phyloP scores from a whole-genome alignment of 2,329 filamentous ascomycete species.

The Piedraia hortae region DNA sequence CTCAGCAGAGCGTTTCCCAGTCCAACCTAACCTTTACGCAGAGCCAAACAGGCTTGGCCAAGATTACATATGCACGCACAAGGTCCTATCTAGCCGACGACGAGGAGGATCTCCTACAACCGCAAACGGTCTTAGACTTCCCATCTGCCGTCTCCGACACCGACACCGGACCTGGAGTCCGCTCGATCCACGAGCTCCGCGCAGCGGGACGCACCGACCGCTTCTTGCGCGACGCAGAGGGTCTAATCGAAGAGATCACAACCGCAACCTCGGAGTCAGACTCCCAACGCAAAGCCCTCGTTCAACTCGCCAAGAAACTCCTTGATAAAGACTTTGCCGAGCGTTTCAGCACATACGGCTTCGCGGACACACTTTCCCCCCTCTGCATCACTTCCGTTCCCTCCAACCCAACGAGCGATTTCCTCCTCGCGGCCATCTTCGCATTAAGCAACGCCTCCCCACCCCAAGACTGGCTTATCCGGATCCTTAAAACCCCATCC shows the following conservation, averaged over 20 bases:
- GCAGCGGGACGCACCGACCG: slow-evolving; percentile 29
- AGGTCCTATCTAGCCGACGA: slow-evolving; percentile 32
- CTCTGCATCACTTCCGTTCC: no score
- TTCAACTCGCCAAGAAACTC: slow-evolving; percentile 28
- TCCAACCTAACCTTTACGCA: no score
- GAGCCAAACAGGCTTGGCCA: no score
- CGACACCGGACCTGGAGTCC: slow-evolving; percentile 15
- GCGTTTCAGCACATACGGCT: slow-evolving; percentile 47
- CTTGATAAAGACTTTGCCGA: slow-evolving; percentile 32
- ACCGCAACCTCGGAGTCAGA: slow-evolving; percentile 17
- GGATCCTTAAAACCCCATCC: no score
- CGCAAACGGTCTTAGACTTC: slow-evolving; percentile 10
- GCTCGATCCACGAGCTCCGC: slow-evolving; percentile 31
- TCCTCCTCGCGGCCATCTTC: no score
- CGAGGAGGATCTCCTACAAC: slow-evolving; percentile 19
- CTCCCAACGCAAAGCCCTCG: slow-evolving; percentile 23
- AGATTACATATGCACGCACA: slow-evolving; percentile 30
- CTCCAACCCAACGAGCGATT: no score
- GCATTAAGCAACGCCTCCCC: no score
- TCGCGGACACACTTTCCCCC: slow-evolving; percentile 44
- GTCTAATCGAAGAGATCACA: slow-evolving; percentile 31
- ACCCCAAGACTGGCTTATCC: no score
- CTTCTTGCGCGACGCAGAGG: slow-evolving; percentile 27
- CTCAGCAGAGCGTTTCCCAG: no score
- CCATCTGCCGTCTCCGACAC: slow-evolving; percentile 8